Conservation (phyloP, 495 filamentous ascomycete genomes). For the Trichoderma reesei region DNA sequence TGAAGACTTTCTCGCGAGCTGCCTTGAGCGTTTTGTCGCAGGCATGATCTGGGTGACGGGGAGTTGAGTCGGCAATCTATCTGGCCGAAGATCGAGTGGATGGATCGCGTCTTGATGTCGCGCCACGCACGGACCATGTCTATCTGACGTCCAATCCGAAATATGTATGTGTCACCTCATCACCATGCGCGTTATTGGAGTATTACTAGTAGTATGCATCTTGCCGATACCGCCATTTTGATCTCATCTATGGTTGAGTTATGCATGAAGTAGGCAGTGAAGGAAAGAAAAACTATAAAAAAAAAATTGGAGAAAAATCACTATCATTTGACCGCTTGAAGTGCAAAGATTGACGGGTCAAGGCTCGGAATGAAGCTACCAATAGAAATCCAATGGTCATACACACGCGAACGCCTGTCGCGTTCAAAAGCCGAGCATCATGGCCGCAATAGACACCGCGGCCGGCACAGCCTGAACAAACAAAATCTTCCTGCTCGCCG, state of each 20-base stretch:
- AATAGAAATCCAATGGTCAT: neutral
- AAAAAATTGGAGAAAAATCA: no score
- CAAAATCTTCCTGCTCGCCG: constrained; percentile 19
- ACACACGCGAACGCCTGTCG: neutral
- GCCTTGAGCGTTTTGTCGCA: neutral
- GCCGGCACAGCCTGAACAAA: constrained; percentile 24
- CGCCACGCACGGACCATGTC: constrained; percentile 3
- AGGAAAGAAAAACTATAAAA: no score
- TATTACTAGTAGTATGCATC: no score
- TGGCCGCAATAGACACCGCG: neutral
- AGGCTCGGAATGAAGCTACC: neutral
- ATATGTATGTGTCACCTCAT: no score
- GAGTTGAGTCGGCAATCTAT: no score
- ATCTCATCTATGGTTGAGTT: no score
- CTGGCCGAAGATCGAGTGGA: neutral
- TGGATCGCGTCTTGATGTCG: neutral
- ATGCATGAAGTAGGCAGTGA: no score
- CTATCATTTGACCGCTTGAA: neutral
- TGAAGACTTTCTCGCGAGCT: neutral
- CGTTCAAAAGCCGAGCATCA: constrained; percentile 7
- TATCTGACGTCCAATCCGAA: no score
- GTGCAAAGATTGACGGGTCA: neutral
- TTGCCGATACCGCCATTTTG: no score
- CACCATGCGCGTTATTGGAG: no score
- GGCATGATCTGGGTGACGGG: neutral